These are phyloP conservation scores for Opeltia flavorubescens DNA, from an alignment of 495 filamentous ascomycete genomes.

Conservation along the genomic window DNA sequence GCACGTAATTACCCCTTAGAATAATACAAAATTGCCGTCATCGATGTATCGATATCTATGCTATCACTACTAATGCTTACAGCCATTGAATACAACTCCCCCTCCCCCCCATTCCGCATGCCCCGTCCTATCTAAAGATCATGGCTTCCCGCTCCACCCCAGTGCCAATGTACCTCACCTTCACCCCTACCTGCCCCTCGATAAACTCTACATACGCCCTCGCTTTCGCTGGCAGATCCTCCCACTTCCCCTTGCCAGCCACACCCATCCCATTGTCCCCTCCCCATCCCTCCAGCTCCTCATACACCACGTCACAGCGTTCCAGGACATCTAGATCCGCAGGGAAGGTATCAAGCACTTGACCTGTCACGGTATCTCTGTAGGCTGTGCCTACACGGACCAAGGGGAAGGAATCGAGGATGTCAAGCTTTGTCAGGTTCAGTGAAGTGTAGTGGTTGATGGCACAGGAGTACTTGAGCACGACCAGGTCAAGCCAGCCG, in stretches of 20 bases:
- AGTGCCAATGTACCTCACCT: constrained; percentile 63
- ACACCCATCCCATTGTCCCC: constrained; percentile 32
- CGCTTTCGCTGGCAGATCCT: constrained; percentile 59
- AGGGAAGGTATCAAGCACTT: constrained; percentile 45
- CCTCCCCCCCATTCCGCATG: not conserved
- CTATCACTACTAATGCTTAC: no score
- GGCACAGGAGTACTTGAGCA: constrained; percentile 55
- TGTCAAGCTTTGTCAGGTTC: constrained; percentile 58
- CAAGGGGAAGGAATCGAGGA: constrained; percentile 68
- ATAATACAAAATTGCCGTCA: no score
- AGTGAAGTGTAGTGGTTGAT: constrained; percentile 63
- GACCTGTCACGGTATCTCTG: constrained; percentile 27
- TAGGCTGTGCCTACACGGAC: constrained; percentile 71
- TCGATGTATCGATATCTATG: no score
- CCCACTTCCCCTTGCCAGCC: constrained; percentile 43
- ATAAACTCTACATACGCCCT: constrained; percentile 63
- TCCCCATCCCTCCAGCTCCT: constrained; percentile 68
- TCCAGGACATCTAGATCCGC: constrained; percentile 46
- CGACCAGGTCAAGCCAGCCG: constrained; percentile 79
- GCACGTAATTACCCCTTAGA: no score
- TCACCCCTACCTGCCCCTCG: constrained; percentile 59
- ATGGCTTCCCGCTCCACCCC: constrained; percentile 58
- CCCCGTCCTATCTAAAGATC: constrained; percentile 26
- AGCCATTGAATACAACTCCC: no score
- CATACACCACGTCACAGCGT: constrained; percentile 48